Base-by-base conservation (phyloP, 2,329 filamentous ascomycete genomes). In the Stemphylium lycopersici region DNA sequence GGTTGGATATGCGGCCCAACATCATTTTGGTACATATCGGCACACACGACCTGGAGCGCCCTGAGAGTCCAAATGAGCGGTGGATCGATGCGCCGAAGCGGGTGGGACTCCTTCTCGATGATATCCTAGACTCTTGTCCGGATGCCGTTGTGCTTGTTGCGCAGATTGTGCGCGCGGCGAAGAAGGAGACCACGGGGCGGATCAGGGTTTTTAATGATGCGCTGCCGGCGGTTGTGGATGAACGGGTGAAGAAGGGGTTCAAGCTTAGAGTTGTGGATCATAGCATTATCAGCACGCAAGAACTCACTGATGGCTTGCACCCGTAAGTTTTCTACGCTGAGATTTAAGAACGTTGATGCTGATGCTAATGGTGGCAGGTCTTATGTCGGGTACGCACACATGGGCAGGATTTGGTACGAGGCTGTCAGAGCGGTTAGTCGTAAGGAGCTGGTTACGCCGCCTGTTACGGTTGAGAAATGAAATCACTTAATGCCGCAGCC, bases 131-230 rank as follows among this genome's bases (percentile, higher is more conserved):
- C 4, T 47, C 43, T 8, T 70, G 65, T 41, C 71, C 73, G 0
- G 68, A 73, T 43, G 66, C 74, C 4, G 69, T 67, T 5, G 57
- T 78, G 3, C 52, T 78, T 7, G 74, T 79, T 31, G 75, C 75
- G 6, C 66, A 73, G 49, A 68, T 78, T 13, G 72, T 75, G 38
- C 55, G 62, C 13, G 47, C 58, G 8, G 39, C 50, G 13, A 63
- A 68, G 39, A 38, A 32, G 11, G 52, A 48, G 16, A 57, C 49
- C 15, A 48, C 57, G 36, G 42, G 34, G 8, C 62, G 61, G 16
- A 62, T 67, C 12, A 42, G 59, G 11, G 48, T 32, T 0, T 73
- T 59, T 48, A 74, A 74, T 46, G 48, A 49, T 29, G 61, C 52
- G 8, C 46, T 75, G 36, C 61, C 62, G 4, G 48, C 34, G 5